Base-by-base conservation (phyloP, 2,329 filamentous ascomycete genomes). In the Aspergillus japonicus region DNA sequence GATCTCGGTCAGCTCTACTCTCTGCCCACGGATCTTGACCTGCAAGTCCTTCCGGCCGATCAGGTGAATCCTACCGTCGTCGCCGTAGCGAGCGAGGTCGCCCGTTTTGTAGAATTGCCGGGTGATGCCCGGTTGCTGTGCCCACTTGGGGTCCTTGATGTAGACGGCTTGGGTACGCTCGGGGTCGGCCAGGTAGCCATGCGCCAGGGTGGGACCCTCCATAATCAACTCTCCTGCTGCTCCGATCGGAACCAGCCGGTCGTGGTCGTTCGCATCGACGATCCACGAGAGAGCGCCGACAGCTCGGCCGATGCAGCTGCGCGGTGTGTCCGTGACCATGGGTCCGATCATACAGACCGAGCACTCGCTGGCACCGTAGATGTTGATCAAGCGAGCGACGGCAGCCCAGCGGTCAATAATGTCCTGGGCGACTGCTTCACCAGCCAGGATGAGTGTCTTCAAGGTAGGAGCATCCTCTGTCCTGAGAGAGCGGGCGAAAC, bases 1-100 rank as follows among this genome's bases (percentile, higher is more conserved):
- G 56, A 77, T 78, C 67, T 77, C 79, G 42, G 71, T 77, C 57
- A 85, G 77, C 73, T 85, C 88, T 50, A 87, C 81, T 51, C 85
- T 76, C 64, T 83, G 85, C 29, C 88, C 88, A 4, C 79, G 76
- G 21, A 88, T 72, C 72, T 89, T 88, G 57, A 87, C 82, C 68
- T 85, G 85, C 44, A 80, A 79, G 62, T 88, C 85, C 63, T 83
- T 85, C 44, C 86, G 79, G 3, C 84, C 84, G 14, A 85, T 60
- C 29, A 69, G 68, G 35, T 66, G 58, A 2, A 68, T 62, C 2
- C 61, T 60, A 21, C 68, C 66, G 39, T 72, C 66, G 7, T 63
- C 59, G 48, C 67, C 64, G 51, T 71, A 71, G 35, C 61, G 64
- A 7, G 63, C 67, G 26, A 72, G 56, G 59, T 73, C 71, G 14